These are phyloP conservation scores for Boechera stricta DNA, from an alignment of 345 rosid species.

Conservation along the genomic window DNA sequence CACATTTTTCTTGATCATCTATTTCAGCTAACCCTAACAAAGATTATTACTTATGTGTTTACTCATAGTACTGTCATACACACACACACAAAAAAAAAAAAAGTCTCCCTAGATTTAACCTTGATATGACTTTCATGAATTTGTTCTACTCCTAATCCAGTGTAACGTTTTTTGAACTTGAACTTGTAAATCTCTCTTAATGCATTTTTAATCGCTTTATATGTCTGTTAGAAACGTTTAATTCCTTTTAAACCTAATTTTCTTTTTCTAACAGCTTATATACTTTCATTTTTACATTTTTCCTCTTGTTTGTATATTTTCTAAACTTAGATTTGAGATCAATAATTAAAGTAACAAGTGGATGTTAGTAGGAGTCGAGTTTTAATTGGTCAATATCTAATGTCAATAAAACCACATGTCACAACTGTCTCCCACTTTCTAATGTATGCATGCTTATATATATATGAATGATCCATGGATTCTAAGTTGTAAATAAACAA, in stretches of 20 bases:
- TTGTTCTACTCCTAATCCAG: not conserved
- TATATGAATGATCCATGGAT: slow-evolving; percentile 24
- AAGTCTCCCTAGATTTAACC: not conserved
- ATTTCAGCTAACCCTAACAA: not conserved
- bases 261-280: not conserved
- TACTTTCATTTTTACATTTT: not conserved
- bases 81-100: not conserved
- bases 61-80: not conserved
- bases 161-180: not conserved
- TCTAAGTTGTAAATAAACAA: slow-evolving; percentile 21
- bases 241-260: not conserved
- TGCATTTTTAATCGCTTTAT: not conserved
- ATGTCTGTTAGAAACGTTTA: not conserved
- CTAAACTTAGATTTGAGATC: not conserved
- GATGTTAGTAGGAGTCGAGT: slow-evolving; percentile 44
- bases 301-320: not conserved
- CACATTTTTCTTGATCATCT: not conserved
- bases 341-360: slow-evolving; percentile 40
- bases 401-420: slow-evolving; percentile 35
- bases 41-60: not conserved
- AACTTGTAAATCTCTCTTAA: not conserved
- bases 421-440: slow-evolving; percentile 52
- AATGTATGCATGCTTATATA: slow-evolving; percentile 10
- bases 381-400: slow-evolving; percentile 41
- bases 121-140: not conserved